Evolutionary conservation across 192 early-diverging fungal genomes (phyloP), one percentile per base, ranked within the genome.

Genomic region (Coemansia sp.): DNA sequence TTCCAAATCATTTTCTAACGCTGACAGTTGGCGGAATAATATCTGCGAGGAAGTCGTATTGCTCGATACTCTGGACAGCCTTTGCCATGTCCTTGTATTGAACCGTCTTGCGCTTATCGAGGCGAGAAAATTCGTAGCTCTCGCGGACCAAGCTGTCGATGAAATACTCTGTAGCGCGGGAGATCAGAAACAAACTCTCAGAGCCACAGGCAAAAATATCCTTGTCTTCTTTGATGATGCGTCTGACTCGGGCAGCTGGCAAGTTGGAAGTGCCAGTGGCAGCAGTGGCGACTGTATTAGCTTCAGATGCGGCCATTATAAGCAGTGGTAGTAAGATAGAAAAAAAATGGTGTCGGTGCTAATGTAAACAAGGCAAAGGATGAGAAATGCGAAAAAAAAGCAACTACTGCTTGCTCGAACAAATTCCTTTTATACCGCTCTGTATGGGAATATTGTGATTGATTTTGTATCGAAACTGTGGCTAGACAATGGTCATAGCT

Each of bases 171-270:
- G 91, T 89, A 17, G 91, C 90, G 26, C 85, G 71, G 10, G 86
- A 84, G 38, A 92, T 88, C 59, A 89, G 68, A 44, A 89, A 89
- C 23, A 88, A 82, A 13, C 88, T 87, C 35, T 92, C 91, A 11
- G 88, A 77, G 53, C 87, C 89, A 74, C 89, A 87, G 23, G 88
- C 80, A 37, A 78, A 81, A 2, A 92, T 85, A 62, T 92, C 91
- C 72, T 89, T 88, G 72, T 92, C 91, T 65, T 90, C 87, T 65
- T 91, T 92, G 70, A 92, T 88, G 64, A 92, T 90, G 16, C 89
- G 82, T 46, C 89, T 86, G 35, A 91, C 86, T 60, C 91, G 84
- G 17, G 91, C 89, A 8, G 86, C 77, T 2, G 91, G 91, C 60
- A 92, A 63, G 30, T 75, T 75, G 4, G 85, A 85, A 9, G 73